Conservation (phyloP, 2,329 filamentous ascomycete genomes). For the Epichloe coenophiala region DNA sequence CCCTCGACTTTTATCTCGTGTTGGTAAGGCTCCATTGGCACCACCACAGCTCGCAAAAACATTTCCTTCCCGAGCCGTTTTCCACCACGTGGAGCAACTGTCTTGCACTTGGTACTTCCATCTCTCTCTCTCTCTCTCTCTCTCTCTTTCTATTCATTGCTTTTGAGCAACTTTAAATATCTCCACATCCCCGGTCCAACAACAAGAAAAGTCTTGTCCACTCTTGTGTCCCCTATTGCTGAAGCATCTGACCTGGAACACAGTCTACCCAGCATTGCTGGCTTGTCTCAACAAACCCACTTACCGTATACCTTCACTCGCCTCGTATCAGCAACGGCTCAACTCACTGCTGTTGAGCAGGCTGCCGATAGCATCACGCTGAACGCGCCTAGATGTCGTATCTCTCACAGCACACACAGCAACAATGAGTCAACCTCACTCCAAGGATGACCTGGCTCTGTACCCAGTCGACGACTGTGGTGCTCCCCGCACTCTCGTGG, state of each 20-base stretch:
- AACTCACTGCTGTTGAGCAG: neutral
- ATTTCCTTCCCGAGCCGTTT: neutral
- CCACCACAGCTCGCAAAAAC: neutral
- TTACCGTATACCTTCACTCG: neutral
- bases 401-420: neutral
- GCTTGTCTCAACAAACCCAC: neutral
- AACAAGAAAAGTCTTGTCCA: neutral
- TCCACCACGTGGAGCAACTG: neutral
- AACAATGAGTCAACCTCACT: slow-evolving; percentile 1
- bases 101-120: neutral
- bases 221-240: neutral
- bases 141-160: neutral
- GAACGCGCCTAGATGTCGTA: neutral
- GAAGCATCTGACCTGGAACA: neutral
- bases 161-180: neutral
- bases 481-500: slow-evolving; percentile 9
- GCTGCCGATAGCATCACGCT: neutral
- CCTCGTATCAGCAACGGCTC: neutral
- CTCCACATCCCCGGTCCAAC: neutral
- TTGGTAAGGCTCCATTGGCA: neutral
- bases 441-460: slow-evolving; percentile 4
- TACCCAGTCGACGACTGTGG: slow-evolving; percentile 4
- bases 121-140: neutral
- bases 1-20: neutral
- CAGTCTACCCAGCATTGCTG: neutral